Evolutionary conservation across 495 filamentous ascomycete genomes (phyloP).

Genomic region (Aspergillus cristatus): DNA sequence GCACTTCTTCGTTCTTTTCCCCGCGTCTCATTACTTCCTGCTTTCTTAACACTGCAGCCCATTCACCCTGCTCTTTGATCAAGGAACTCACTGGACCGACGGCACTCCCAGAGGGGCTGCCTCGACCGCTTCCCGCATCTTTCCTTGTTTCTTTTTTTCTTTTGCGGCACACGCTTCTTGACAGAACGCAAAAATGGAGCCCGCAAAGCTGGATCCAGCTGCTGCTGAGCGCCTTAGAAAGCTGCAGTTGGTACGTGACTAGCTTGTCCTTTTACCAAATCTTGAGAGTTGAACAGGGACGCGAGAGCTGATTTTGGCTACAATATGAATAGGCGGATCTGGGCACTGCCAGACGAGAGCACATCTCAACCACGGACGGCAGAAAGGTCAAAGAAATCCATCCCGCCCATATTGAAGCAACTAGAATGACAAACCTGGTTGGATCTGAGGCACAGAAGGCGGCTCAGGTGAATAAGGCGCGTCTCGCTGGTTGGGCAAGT

Average conservation of each 20-base stretch:
- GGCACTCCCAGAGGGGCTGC: too few relatives aligned
- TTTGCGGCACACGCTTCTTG: too few relatives aligned
- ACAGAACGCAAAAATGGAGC: too few relatives aligned
- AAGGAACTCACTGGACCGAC: too few relatives aligned
- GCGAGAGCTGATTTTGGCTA: conserved; percentile 1
- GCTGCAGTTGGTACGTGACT: conserved; percentile 23
- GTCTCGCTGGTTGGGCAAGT: conserved; percentile 24
- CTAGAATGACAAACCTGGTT: conserved; percentile 12
- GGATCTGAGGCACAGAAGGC: conserved; percentile 14
- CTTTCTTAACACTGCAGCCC: background rate
- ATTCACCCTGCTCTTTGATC: background rate
- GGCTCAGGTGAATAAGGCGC: conserved; percentile 10
- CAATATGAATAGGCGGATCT: conserved; percentile 20
- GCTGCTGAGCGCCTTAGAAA: conserved; percentile 12
- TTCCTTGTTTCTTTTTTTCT: too few relatives aligned
- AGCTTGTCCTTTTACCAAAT: background rate
- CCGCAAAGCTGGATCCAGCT: conserved; percentile 3
- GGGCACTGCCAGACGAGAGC: conserved; percentile 24
- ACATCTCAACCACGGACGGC: conserved; percentile 21
- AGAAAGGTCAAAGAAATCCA: conserved; percentile 1
- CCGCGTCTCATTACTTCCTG: background rate
- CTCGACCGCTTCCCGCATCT: too few relatives aligned
- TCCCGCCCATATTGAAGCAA: conserved; percentile 15
- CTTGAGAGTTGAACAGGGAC: background rate
- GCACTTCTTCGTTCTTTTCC: too few relatives aligned